Evolutionary conservation across 2,329 filamentous ascomycete species (phyloP), one percentile per base, ranked within the genome.

Genomic region (Myrmaecium sp.): DNA sequence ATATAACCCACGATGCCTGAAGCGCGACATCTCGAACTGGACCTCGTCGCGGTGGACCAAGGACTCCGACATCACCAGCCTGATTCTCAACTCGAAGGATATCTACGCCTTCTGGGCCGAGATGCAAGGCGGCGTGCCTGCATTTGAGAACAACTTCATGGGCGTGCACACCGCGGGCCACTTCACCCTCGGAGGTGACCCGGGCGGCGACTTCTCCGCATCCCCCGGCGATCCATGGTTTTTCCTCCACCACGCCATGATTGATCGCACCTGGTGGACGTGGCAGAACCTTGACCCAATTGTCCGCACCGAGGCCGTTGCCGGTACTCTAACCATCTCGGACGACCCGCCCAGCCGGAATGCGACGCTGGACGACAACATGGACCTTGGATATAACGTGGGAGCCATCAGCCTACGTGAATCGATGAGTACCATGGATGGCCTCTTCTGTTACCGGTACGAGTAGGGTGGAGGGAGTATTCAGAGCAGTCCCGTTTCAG

Each of bases 201-300:
- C 51, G 1, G 56, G 52, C 3, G 51, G 54, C 12, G 60, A 64
- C 40, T 39, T 60, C 13, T 58, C 54, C 29, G 49, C 52, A 1
- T 58, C 54, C 6, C 58, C 61, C 1, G 51, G 45, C 5, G 59
- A 64, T 20, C 57, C 57, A 3, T 46, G 22, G 14, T 64, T 64
- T 42, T 64, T 50, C 39, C 44, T 58, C 14, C 59, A 63, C 33
- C 60, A 64, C 31, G 49, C 48, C 2, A 52, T 54, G 43, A 55
- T 64, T 14, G 61, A 64, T 34, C 47, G 58, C 3, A 38, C 51
- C 3, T 65, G 51, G 44, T 61, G 56, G 56, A 59, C 55, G 9
- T 65, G 61, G 61, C 60, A 65, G 40, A 59, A 56, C 30, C 40
- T 53, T 24, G 49, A 61, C 25, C 36, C 48, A 19, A 35, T 40